Conservation (phyloP, 2,329 filamentous ascomycete species). For the Magnaporthiopsis poae region DNA sequence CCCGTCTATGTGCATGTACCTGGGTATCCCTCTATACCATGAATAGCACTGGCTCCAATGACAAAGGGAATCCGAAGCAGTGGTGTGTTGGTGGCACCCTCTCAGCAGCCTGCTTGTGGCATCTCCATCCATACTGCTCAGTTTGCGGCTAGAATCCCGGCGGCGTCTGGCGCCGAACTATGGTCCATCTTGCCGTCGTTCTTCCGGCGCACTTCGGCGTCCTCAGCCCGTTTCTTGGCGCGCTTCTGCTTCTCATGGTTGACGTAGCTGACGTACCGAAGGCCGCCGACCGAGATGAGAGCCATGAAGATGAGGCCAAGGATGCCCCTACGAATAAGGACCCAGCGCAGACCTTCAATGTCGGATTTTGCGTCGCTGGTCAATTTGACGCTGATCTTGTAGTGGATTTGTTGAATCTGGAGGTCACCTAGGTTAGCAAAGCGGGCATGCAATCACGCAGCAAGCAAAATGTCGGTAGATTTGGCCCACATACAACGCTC, state of each 20-base stretch:
- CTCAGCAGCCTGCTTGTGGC: background rate
- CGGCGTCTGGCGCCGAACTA: constrained; percentile 40
- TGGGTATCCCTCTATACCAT: constrained; percentile 5
- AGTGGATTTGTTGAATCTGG: constrained; percentile 85
- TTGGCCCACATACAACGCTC: constrained; percentile 49
- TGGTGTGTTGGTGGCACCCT: background rate
- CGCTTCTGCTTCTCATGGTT: constrained; percentile 38
- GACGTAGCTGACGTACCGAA: constrained; percentile 51
- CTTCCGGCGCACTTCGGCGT: constrained; percentile 32
- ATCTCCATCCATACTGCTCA: constrained; percentile 18
- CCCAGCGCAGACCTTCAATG: constrained; percentile 85
- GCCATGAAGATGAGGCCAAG: constrained; percentile 59
- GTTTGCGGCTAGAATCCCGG: constrained; percentile 48
- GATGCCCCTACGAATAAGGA: constrained; percentile 56
- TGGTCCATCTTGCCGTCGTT: constrained; percentile 34
- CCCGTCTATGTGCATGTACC: background rate
- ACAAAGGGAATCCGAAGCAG: background rate
- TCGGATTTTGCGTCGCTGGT: constrained; percentile 87
- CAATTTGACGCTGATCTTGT: constrained; percentile 84
- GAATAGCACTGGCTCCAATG: background rate
- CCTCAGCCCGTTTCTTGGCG: constrained; percentile 23
- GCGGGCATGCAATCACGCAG: background rate
- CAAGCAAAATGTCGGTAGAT: background rate
- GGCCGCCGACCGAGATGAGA: constrained; percentile 46
- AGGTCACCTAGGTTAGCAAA: background rate